Evolutionary conservation across 768 basidiomycete genomes (phyloP).

Genomic region (Hemileccinum rubropunctum): DNA sequence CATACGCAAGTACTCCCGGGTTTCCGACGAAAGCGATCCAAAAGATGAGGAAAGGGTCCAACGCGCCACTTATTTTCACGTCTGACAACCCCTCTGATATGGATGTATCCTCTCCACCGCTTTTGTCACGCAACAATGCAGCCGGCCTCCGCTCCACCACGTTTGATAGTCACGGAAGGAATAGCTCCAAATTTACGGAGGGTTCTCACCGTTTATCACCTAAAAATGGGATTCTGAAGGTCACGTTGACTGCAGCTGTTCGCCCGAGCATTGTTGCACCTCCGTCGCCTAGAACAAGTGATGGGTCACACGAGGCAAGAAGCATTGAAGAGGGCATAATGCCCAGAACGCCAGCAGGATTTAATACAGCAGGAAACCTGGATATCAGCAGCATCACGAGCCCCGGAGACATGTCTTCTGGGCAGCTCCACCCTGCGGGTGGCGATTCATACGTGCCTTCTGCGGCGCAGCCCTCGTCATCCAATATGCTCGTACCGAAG

Average conservation of each 20-base stretch:
- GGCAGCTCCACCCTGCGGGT: background rate
- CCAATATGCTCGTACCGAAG: background rate
- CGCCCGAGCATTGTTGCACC: background rate
- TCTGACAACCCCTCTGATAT: background rate
- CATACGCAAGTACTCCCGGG: background rate
- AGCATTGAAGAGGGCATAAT: background rate
- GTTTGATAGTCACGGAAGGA: conserved; percentile 7
- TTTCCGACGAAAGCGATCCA: background rate
- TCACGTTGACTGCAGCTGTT: background rate
- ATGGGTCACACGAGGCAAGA: background rate
- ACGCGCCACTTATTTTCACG: background rate
- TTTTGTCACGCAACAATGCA: background rate
- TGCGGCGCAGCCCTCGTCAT: background rate
- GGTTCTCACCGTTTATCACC: background rate
- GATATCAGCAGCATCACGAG: conserved; percentile 22
- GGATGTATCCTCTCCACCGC: background rate
- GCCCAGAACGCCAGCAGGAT: conserved; percentile 7
- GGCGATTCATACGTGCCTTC: background rate
- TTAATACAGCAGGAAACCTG: background rate
- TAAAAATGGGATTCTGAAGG: background rate
- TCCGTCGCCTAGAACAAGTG: background rate
- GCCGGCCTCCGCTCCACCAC: conserved; percentile 6
- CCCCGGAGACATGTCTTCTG: conserved; percentile 7
- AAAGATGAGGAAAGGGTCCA: background rate
- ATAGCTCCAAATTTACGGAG: background rate